Conservation (phyloP, 805 yeast genomes). For the Candida khao-thaluensis region DNA sequence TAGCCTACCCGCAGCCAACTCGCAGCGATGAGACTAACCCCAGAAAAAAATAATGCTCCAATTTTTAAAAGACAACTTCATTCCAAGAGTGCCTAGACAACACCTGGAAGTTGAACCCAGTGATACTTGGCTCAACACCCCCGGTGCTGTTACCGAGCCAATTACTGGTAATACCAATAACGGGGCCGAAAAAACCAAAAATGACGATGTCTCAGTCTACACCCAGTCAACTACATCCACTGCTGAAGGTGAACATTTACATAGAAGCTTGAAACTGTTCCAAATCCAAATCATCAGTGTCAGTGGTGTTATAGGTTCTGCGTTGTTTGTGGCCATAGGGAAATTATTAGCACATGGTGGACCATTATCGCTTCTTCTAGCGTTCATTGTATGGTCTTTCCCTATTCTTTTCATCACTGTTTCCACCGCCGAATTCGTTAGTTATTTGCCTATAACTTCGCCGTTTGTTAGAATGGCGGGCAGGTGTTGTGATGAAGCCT, state of each 20-base stretch:
- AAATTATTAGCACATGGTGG: conserved; percentile 64
- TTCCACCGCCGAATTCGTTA: conserved; percentile 76
- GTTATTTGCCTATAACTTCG: conserved; percentile 71
- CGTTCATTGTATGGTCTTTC: conserved; percentile 66
- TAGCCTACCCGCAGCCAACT: too few relatives aligned
- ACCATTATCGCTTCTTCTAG: conserved; percentile 64
- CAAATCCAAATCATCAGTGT: conserved; percentile 79
- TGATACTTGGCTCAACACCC: background rate
- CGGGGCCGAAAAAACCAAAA: background rate
- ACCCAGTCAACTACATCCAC: conserved; percentile 18
- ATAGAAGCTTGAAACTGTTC: conserved; percentile 55
- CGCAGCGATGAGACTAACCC: too few relatives aligned
- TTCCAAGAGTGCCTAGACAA: conserved; percentile 15
- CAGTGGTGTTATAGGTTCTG: conserved; percentile 83
- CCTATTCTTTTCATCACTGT: conserved; percentile 68
- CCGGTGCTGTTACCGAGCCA: background rate
- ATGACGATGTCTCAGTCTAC: conserved; percentile 17
- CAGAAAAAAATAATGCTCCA: conserved; percentile 8
- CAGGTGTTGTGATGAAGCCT: conserved; percentile 70
- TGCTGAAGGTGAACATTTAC: conserved; percentile 18
- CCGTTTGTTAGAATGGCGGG: conserved; percentile 77
- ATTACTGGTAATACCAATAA: background rate
- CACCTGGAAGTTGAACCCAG: conserved; percentile 1
- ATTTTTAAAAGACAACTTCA: conserved; percentile 17
- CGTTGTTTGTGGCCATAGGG: conserved; percentile 72